These are phyloP conservation scores for Sicyos baderoa DNA, from an alignment of 306 rosid genomes.

Conservation along the genomic window DNA sequence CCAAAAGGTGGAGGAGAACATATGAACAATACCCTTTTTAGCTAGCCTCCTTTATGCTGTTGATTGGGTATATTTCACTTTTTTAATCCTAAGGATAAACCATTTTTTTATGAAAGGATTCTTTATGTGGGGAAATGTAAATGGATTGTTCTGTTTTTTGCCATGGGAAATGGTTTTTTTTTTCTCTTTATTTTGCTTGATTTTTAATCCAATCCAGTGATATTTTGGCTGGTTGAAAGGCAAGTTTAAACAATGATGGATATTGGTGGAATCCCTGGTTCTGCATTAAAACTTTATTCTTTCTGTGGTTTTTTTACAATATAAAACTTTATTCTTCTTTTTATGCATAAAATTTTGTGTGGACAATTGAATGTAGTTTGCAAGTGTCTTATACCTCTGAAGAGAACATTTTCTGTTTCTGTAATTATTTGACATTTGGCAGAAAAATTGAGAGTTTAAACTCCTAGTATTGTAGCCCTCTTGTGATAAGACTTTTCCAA, in stretches of 20 bases:
- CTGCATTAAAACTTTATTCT: too few species aligned
- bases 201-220: neutral
- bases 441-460: neutral
- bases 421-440: constrained; percentile 10
- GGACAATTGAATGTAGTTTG: constrained; percentile 3
- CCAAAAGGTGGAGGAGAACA: neutral
- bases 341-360: neutral
- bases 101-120: neutral
- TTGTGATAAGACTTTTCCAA: neutral
- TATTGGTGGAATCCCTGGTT: constrained; percentile 19
- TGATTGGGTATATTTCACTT: constrained; percentile 13
- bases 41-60: neutral
- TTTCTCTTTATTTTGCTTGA: neutral
- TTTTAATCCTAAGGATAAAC: constrained; percentile 8
- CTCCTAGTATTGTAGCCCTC: constrained; percentile 1
- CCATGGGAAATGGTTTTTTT: neutral
- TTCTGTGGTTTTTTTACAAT: constrained; percentile 6
- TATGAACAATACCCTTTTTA: neutral
- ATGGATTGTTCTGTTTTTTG: constrained; percentile 4
- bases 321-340: constrained; percentile 4
- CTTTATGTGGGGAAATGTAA: constrained; percentile 12
- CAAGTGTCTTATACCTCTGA: neutral
- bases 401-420: neutral
- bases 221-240: constrained; percentile 13
- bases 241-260: constrained; percentile 17